A percentile compares a stretch with the other conserved stretches of the same genome.
phyloP scores from a whole-genome alignment of 768 basidiomycete genomes.

The Russula foetens region DNA sequence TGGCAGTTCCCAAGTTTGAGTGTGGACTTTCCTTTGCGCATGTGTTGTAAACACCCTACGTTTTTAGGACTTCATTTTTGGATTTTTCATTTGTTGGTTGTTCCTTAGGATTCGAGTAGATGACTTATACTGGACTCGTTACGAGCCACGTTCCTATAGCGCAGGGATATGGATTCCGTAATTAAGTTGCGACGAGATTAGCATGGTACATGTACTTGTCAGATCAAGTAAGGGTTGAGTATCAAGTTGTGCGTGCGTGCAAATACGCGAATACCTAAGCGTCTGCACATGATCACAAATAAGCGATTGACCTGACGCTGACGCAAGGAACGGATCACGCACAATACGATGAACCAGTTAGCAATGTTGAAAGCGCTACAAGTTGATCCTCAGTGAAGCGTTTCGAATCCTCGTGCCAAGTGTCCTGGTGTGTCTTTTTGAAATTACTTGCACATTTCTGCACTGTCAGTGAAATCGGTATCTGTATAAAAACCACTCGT shows the following conservation, averaged over 20 bases:
- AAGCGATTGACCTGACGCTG: not conserved
- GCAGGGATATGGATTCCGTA: not conserved
- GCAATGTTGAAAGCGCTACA: constrained; percentile 68
- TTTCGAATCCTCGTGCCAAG: constrained; percentile 84
- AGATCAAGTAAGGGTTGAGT: not conserved
- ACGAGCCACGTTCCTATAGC: not conserved
- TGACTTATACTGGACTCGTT: not conserved
- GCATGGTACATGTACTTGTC: constrained; percentile 3
- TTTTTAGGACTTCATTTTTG: not conserved
- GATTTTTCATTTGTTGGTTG: not conserved
- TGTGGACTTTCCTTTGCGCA: not conserved
- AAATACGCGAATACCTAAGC: no score
- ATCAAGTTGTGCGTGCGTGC: no score
- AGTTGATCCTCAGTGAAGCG: constrained; percentile 83
- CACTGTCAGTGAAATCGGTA: constrained; percentile 81
- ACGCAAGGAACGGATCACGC: constrained; percentile 22
- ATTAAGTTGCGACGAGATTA: not conserved
- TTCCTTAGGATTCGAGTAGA: not conserved
- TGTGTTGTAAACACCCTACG: not conserved
- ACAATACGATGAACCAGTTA: constrained; percentile 85
- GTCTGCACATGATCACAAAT: constrained; percentile 14
- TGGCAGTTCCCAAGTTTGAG: not conserved
- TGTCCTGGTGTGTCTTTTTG: constrained; percentile 79
- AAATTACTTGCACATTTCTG: constrained; percentile 73
- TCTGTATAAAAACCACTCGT: constrained; percentile 31